A percentile compares a stretch with the other conserved stretches of the same genome.
Conservation (phyloP, 2,329 filamentous ascomycete species). For the Calonectria henricotiae region DNA sequence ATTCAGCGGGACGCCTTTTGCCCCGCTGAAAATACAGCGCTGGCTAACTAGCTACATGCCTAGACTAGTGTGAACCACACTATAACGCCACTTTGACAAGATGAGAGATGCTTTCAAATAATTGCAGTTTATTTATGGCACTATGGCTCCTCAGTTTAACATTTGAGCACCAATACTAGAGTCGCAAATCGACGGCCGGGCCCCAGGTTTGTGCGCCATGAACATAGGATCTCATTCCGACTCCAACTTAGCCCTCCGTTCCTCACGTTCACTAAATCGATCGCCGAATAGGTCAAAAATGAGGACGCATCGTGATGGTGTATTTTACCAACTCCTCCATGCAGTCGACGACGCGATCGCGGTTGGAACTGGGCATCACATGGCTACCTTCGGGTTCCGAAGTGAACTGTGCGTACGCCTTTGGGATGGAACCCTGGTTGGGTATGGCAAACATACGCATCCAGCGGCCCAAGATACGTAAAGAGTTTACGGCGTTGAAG, state of each 20-base stretch:
- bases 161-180: no score
- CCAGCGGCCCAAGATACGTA: conserved; percentile 78
- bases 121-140: no score
- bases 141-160: no score
- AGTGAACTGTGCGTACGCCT: conserved; percentile 74
- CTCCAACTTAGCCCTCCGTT: conserved; percentile 56
- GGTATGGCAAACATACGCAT: conserved; percentile 80
- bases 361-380: conserved; percentile 70
- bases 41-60: no score
- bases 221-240: no score
- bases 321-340: conserved; percentile 83
- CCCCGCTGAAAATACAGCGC: no score
- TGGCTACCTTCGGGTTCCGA: conserved; percentile 67
- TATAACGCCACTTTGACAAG: no score
- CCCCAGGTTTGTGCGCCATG: no score
- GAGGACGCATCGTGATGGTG: conserved; percentile 75
- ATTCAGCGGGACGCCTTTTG: no score
- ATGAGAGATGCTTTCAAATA: no score
- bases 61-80: no score
- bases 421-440: conserved; percentile 77
- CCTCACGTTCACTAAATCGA: conserved; percentile 74
- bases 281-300: conserved; percentile 76
- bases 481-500: conserved; percentile 78
- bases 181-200: no score
- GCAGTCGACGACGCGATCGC: conserved; percentile 75